A percentile compares a stretch with the other conserved stretches of the same genome.
These are phyloP conservation scores for Colletotrichum lindemuthianum DNA, from an alignment of 2,329 filamentous ascomycete species.

Conservation along the genomic window DNA sequence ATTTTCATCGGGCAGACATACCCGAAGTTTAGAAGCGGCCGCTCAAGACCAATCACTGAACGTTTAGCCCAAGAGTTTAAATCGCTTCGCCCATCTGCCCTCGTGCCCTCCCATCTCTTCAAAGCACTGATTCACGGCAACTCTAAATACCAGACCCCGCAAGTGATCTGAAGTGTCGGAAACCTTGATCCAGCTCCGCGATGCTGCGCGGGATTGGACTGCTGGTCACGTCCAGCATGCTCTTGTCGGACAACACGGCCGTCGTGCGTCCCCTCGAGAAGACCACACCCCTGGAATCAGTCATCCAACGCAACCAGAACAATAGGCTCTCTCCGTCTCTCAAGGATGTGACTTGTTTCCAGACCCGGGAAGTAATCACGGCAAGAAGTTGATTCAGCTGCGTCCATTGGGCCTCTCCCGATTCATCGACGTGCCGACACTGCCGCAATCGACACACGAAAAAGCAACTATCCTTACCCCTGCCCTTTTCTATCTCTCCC, in stretches of 20 bases:
- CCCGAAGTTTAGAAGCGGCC: slow-evolving; percentile 17
- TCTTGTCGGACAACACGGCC: too few species aligned
- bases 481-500: neutral
- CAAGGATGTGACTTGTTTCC: too few species aligned
- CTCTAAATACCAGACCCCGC: slow-evolving; percentile 12
- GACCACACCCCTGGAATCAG: too few species aligned
- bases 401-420: slow-evolving; percentile 2
- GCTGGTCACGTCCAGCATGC: too few species aligned
- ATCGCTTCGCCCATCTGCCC: slow-evolving; percentile 3
- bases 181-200: slow-evolving; percentile 2
- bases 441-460: slow-evolving; percentile 11
- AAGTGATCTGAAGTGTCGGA: slow-evolving; percentile 10
- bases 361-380: too few species aligned
- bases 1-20: slow-evolving; percentile 19
- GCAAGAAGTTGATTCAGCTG: too few species aligned
- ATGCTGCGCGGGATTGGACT: too few species aligned
- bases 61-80: too few species aligned
- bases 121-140: neutral
- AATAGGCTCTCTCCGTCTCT: too few species aligned
- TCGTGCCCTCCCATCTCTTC: slow-evolving; percentile 19
- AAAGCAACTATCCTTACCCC: neutral
- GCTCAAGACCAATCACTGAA: slow-evolving; percentile 5
- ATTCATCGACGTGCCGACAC: slow-evolving; percentile 2
- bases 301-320: too few species aligned
- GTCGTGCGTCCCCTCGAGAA: too few species aligned